Evolutionary conservation across 352 stramenopile genomes (phyloP).

Genomic region (Aphanomyces astaci): DNA sequence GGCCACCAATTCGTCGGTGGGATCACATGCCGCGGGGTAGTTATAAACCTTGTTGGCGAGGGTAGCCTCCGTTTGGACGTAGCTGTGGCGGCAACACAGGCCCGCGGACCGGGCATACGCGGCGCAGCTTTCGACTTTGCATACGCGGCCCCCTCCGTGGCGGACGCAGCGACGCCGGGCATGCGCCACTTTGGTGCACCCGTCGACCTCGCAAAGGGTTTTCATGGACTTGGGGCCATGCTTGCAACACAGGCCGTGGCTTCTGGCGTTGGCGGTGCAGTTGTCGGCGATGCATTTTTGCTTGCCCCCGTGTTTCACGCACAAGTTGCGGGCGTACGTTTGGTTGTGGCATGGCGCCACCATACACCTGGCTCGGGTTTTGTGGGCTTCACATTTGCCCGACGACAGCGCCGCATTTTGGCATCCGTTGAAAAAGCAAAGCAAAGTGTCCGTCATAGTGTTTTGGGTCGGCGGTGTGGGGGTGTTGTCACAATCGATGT

Average conservation of each 20-base stretch:
- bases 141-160: slow-evolving; percentile 4
- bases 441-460: background rate
- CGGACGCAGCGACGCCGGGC: slow-evolving; percentile 11
- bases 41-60: background rate
- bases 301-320: background rate
- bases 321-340: background rate
- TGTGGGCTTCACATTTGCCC: background rate
- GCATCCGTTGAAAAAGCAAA: background rate
- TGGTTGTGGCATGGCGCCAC: background rate
- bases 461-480: too few species aligned
- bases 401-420: background rate
- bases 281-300: background rate
- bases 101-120: background rate
- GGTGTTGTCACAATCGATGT: too few species aligned
- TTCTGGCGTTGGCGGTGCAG: slow-evolving; percentile 7
- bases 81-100: background rate
- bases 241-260: background rate
- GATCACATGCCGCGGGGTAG: background rate
- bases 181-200: slow-evolving; percentile 6
- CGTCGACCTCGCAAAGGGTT: background rate
- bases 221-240: background rate
- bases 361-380: background rate
- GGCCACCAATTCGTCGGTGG: background rate
- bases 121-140: slow-evolving; percentile 8
- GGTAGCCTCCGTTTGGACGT: background rate